Percentiles rank a stretch among this genome's conserved stretches.
Conservation (phyloP, 176 grass and related monocot species). For the Puya raimondii region DNA sequence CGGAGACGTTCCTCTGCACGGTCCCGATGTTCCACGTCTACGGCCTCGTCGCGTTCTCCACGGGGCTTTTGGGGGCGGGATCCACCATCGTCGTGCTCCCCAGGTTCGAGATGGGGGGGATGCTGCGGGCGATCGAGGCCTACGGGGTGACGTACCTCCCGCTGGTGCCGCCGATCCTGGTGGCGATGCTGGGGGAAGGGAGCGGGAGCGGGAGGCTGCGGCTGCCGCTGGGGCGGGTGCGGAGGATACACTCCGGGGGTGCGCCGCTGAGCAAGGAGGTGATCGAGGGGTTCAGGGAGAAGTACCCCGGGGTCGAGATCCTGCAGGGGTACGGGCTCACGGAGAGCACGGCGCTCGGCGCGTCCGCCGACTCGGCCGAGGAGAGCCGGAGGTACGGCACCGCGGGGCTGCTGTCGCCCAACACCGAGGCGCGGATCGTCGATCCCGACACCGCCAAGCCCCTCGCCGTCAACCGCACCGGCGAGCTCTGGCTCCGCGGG, state of each 20-base stretch:
- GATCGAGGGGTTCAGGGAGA: slow-evolving; percentile 85
- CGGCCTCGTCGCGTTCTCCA: slow-evolving; percentile 83
- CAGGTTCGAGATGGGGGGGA: slow-evolving; percentile 78
- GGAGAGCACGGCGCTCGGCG: slow-evolving; percentile 84
- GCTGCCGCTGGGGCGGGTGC: slow-evolving; percentile 48
- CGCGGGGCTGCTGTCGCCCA: slow-evolving; percentile 73
- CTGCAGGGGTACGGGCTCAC: slow-evolving; percentile 87
- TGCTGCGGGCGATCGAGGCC: slow-evolving; percentile 56
- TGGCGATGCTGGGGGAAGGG: slow-evolving; percentile 61
- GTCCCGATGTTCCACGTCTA: slow-evolving; percentile 98
- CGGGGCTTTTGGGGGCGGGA: slow-evolving; percentile 77
- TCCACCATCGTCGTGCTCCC: slow-evolving; percentile 79
- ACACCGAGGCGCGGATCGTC: slow-evolving; percentile 78
- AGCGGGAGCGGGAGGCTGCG: background rate
- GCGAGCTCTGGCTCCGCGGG: slow-evolving; percentile 81
- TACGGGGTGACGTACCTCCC: slow-evolving; percentile 80
- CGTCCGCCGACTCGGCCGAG: slow-evolving; percentile 79
- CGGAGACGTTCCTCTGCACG: slow-evolving; percentile 75
- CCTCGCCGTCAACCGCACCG: slow-evolving; percentile 60
- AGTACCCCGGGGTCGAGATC: slow-evolving; percentile 76
- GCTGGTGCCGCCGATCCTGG: slow-evolving; percentile 81
- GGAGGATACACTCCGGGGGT: slow-evolving; percentile 57
- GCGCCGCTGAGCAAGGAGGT: slow-evolving; percentile 75
- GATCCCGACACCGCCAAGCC: slow-evolving; percentile 53
- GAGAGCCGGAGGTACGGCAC: slow-evolving; percentile 83